Evolutionary conservation across 1,284 basidiomycete species (phyloP).

Genomic region (Xerocomus amazonicus): DNA sequence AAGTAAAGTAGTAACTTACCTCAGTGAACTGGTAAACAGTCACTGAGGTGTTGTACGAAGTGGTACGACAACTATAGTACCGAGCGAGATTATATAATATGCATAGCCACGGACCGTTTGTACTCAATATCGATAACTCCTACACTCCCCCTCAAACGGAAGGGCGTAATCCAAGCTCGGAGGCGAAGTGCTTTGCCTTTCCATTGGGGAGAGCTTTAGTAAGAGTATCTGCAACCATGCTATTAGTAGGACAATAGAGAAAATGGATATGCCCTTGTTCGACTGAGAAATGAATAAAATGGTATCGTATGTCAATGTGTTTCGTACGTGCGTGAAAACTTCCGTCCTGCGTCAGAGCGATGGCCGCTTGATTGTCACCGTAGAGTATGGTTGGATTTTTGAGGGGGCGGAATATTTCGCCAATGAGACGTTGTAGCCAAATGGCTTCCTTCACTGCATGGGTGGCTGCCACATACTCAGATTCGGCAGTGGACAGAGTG

Average conservation of each 20-base stretch:
- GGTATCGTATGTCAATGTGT: background rate
- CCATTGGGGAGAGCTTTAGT: background rate
- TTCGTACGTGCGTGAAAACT: background rate
- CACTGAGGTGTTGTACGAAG: too few relatives aligned
- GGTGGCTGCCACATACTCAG: background rate
- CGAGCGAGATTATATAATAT: too few relatives aligned
- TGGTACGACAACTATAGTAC: too few relatives aligned
- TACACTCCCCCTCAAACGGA: too few relatives aligned
- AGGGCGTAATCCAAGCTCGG: too few relatives aligned
- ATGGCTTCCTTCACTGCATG: background rate
- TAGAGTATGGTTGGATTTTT: background rate
- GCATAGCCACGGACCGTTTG: too few relatives aligned
- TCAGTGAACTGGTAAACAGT: too few relatives aligned
- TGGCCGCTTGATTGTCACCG: background rate
- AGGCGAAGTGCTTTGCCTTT: constrained; percentile 3
- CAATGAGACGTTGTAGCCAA: background rate
- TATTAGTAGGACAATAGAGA: background rate
- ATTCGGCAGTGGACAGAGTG: background rate
- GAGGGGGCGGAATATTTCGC: background rate
- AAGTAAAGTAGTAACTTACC: too few relatives aligned
- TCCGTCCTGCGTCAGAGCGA: background rate
- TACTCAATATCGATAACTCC: too few relatives aligned
- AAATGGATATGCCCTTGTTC: background rate
- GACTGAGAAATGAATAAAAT: background rate
- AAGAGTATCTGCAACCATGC: constrained; percentile 3